Evolutionary conservation across 495 filamentous ascomycete species (phyloP).

Genomic region (Penicillium coffeae): DNA sequence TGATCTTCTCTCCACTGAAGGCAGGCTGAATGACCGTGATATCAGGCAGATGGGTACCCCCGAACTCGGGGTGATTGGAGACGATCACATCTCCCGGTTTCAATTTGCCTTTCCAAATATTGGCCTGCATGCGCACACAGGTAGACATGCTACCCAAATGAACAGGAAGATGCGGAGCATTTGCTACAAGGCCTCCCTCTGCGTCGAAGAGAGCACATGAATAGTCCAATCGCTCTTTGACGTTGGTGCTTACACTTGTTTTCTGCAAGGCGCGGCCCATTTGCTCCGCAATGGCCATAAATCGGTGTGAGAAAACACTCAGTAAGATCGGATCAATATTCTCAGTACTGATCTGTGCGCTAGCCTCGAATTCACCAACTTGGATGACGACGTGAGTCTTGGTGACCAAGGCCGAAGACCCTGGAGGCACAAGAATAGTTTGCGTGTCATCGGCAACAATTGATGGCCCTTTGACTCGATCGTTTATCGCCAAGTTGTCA

Average conservation of each 20-base stretch:
- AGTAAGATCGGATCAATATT: constrained; percentile 69
- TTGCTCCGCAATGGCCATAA: constrained; percentile 44
- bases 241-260: constrained; percentile 38
- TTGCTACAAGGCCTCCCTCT: constrained; percentile 39
- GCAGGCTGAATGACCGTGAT: constrained; percentile 87
- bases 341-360: not conserved
- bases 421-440: not conserved
- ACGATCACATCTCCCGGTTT: constrained; percentile 90
- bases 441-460: not conserved
- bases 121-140: constrained; percentile 58
- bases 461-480: not conserved
- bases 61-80: constrained; percentile 90
- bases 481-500: not conserved
- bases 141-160: constrained; percentile 83
- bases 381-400: not conserved
- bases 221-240: constrained; percentile 44
- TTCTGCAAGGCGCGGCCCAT: constrained; percentile 43
- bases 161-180: constrained; percentile 90
- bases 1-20: constrained; percentile 56
- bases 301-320: constrained; percentile 52
- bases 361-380: not conserved
- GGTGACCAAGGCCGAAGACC: not conserved
- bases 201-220: constrained; percentile 41
- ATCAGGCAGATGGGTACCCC: constrained; percentile 83
- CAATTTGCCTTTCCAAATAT: constrained; percentile 79